A percentile compares a stretch with the other conserved stretches of the same genome.
Conservation (phyloP, 169 alveolate genomes). For the Perkinsus chesapeaki region DNA sequence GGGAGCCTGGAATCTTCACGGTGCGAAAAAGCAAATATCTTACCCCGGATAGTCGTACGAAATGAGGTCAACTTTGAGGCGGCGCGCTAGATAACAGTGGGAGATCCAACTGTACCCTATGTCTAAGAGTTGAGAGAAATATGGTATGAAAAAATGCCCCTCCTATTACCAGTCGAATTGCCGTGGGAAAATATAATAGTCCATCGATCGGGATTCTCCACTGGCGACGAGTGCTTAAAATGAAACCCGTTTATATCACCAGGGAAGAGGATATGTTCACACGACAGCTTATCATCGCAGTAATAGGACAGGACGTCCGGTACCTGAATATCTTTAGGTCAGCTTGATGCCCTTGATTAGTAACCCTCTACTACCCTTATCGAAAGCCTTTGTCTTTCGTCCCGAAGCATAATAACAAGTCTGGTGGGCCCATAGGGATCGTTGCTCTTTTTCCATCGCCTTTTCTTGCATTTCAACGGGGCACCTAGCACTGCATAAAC, state of each 20-base stretch:
- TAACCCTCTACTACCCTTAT: not conserved
- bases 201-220: constrained; percentile 14
- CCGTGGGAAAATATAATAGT: constrained; percentile 48
- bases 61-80: constrained; percentile 26
- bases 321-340: not conserved
- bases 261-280: not conserved
- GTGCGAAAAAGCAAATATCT: not conserved
- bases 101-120: constrained; percentile 35
- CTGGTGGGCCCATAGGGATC: not conserved
- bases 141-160: not conserved
- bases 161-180: constrained; percentile 28
- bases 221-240: not conserved
- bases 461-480: not conserved
- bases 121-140: not conserved
- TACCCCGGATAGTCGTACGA: constrained; percentile 47
- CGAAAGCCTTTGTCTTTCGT: not conserved
- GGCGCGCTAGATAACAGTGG: constrained; percentile 15
- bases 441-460: not conserved
- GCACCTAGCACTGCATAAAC: not conserved
- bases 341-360: not conserved
- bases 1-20: not conserved
- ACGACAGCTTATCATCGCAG: not conserved
- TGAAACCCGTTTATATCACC: not conserved
- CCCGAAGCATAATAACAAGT: not conserved
- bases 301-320: not conserved